Evolutionary conservation across 108 stramenopile genomes (phyloP), one percentile per base, ranked within the genome.

Genomic region (Cyclotella atomus): DNA sequence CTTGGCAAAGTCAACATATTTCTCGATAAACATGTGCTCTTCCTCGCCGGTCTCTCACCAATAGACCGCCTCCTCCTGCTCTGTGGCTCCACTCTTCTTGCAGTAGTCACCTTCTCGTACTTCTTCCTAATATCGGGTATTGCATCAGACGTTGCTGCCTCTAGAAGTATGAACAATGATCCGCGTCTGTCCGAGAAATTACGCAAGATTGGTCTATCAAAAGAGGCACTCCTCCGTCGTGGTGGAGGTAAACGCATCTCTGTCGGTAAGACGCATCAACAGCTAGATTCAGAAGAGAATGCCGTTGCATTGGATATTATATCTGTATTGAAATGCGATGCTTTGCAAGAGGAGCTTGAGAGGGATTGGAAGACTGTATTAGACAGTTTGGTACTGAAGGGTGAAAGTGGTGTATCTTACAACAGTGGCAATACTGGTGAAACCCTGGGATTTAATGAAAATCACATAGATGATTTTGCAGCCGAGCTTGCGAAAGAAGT

Each of bases 221-320:
- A 73, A 16, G 68, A 81, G 25, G 68, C 61, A 1, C 59, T 81
- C 3, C 72, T 81, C n/a, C 53, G 65, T n/a, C 81, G 81, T 15
- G 80, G 80, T 2, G 81, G 81, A 1, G 81, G 81, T 2, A 63
- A 65, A 36, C 81, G 81, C 28, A 82, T 82, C 45, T 30, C 50
- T 28, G 61, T 80, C 0, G 79, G 71, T 5, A 45, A 57, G 38
- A 50, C 70, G 30, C 45, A 70, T 44, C 46, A 59, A 0, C 9
- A 2, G 27, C 57, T 81, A 14, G 81, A 82, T 24, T 71, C 81
- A 27, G 65, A 73, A 25, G 81, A 82, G 68, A 89, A 92, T 84
- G 88, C 91, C 64, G 70, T 89, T 46, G 91, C 91, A 1, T 59
- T 82, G 65, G 91, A 92, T 75, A 84, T 92, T 25, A 64, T 84